phyloP scores from a whole-genome alignment of 2,329 filamentous ascomycete species.

The Clonostachys solani region DNA sequence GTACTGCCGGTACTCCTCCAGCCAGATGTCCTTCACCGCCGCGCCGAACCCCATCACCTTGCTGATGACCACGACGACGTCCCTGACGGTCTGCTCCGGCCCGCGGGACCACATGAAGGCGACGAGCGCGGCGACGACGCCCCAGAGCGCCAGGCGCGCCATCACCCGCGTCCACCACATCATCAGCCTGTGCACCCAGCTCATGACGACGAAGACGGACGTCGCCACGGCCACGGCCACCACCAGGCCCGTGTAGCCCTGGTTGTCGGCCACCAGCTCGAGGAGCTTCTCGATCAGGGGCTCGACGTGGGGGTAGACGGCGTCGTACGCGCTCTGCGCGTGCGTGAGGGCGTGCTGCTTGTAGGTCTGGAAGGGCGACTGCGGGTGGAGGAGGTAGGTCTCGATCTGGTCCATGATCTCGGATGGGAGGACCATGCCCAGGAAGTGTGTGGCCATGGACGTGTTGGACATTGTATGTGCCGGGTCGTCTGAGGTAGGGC shows the following conservation, averaged over 20 bases:
- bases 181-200: slow-evolving; percentile 67
- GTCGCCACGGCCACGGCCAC: slow-evolving; percentile 31
- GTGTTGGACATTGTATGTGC: background rate
- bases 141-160: slow-evolving; percentile 62
- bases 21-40: slow-evolving; percentile 49
- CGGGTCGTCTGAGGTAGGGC: background rate
- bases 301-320: slow-evolving; percentile 33
- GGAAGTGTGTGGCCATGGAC: background rate
- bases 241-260: slow-evolving; percentile 22
- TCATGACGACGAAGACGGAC: slow-evolving; percentile 60
- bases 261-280: slow-evolving; percentile 24
- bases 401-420: slow-evolving; percentile 36
- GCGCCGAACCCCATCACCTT: slow-evolving; percentile 40
- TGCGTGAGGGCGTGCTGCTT: slow-evolving; percentile 24
- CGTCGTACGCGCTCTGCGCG: slow-evolving; percentile 16
- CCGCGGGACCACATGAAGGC: slow-evolving; percentile 63
- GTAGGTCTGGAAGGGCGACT: slow-evolving; percentile 37
- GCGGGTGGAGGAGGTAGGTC: slow-evolving; percentile 40
- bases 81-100: slow-evolving; percentile 57
- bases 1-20: slow-evolving; percentile 52
- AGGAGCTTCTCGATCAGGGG: slow-evolving; percentile 35
- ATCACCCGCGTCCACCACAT: slow-evolving; percentile 73
- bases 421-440: slow-evolving; percentile 32
- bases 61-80: slow-evolving; percentile 40
- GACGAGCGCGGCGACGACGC: slow-evolving; percentile 45